Base-by-base conservation (phyloP, 1,284 basidiomycete species). In the Phylloporus sp. region DNA sequence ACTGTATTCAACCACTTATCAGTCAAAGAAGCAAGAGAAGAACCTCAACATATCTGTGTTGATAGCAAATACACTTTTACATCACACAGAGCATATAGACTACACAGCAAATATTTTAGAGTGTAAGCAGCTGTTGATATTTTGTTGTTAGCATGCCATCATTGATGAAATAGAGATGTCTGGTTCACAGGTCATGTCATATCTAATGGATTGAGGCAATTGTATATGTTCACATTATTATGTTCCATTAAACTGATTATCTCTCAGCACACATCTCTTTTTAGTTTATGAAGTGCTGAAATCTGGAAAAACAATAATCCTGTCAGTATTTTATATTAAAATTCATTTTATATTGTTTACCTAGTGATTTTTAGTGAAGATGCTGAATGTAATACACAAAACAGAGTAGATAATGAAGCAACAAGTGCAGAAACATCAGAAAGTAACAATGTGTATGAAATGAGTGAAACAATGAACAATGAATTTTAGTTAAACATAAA, bases 1-100 rank as follows among this genome's bases (percentile, higher is more conserved):
- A 8, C 77, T 64, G 29, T 82, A 82, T 57, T 70, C 73, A 1
- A 75, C 77, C 0, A 59, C 53, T 0, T 82, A 82, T 59, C 66
- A 73, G 0, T 65, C 71, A 0, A 82, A 82, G 63, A 77, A 77
- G 25, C 80, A 82, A 59, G 35, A 63, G 0, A 64, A 67, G 4
- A 71, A 65, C 0, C 57, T 69, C 12, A 82, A 72, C 5, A 23
- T 65, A 0, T 72, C 65, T 2, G 71, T 59, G 2, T 5, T 69
- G 10, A 64, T 69, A 60, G 56, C 67, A 1, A 63, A 65, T 7
- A 6, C 49, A 5, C n/a, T 62, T 0, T 17, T 64, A 3, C 69
- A 62, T 41, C 63, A 69, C 8, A n/a, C 55, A 8, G 2, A 4
- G 3, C 19, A 68, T 15, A 0, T 1, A 14, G 10, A 55, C 15